A percentile compares a stretch with the other conserved stretches of the same genome.
Conservation (phyloP, 345 rosid genomes). For the Sonneratia alba region DNA sequence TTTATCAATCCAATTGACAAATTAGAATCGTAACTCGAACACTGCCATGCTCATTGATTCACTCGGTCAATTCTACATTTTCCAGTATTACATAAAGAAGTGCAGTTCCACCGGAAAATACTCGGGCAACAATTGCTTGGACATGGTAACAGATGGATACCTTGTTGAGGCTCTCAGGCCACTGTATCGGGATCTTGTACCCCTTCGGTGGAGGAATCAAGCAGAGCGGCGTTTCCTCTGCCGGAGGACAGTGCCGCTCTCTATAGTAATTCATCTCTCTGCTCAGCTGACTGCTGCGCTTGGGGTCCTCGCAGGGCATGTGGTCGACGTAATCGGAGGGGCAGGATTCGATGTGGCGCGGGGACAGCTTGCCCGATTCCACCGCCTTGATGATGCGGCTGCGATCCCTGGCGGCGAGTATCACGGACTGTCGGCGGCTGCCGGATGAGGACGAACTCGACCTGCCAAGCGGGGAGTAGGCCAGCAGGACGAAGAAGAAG, state of each 20-base stretch:
- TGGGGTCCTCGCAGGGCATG: conserved; percentile 49
- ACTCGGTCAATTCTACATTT: not conserved
- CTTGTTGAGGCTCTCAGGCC: conserved; percentile 44
- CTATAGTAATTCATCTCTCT: conserved; percentile 42
- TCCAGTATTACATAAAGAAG: not conserved
- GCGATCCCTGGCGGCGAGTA: conserved; percentile 3
- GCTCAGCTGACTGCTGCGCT: conserved; percentile 37
- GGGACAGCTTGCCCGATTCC: conserved; percentile 8
- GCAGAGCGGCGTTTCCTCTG: conserved; percentile 36
- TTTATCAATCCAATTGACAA: not conserved
- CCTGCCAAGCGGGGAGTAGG: conserved; percentile 25
- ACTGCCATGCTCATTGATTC: not conserved
- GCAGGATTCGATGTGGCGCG: conserved; percentile 7
- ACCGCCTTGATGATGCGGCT: conserved; percentile 4
- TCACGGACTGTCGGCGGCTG: not conserved
- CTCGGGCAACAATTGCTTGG: not conserved
- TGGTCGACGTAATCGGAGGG: conserved; percentile 30
- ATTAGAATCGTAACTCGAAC: not conserved
- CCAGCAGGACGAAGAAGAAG: conserved; percentile 28
- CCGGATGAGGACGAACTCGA: conserved; percentile 14
- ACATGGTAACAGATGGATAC: conserved; percentile 10
- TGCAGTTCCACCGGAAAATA: not conserved
- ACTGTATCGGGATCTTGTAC: conserved; percentile 31
- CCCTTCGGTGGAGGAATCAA: conserved; percentile 38
- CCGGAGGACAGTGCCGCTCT: conserved; percentile 35